Conservation (phyloP, 768 basidiomycete species). For the Suillus paluster region DNA sequence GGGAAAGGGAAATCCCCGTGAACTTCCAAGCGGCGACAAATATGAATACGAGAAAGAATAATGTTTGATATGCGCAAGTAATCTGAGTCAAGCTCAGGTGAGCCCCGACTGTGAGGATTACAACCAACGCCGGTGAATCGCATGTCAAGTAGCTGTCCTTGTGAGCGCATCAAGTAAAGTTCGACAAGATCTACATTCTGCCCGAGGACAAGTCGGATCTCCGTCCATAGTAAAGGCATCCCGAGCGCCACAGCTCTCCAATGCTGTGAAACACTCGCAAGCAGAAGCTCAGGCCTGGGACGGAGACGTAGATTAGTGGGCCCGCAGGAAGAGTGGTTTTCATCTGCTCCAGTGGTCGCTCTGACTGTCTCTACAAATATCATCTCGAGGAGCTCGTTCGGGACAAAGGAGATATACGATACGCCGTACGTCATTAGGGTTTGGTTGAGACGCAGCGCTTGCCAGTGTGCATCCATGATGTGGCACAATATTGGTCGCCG, state of each 20-base stretch:
- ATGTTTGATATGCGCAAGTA: constrained; percentile 25
- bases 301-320: neutral
- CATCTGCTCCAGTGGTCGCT: constrained; percentile 10
- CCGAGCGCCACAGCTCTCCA: constrained; percentile 47
- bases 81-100: constrained; percentile 21
- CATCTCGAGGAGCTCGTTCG: constrained; percentile 31
- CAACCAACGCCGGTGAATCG: constrained; percentile 26
- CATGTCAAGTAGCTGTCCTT: constrained; percentile 25
- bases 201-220: constrained; percentile 27
- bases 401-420: constrained; percentile 23
- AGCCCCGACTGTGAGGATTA: constrained; percentile 20
- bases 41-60: constrained; percentile 31
- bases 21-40: constrained; percentile 31
- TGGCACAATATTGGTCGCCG: constrained; percentile 13
- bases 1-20: constrained; percentile 27
- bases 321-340: constrained; percentile 1
- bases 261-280: constrained; percentile 46
- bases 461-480: constrained; percentile 24
- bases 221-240: constrained; percentile 46
- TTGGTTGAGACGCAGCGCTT: constrained; percentile 18
- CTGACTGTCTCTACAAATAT: constrained; percentile 25
- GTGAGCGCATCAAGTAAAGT: constrained; percentile 31
- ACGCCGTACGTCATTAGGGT: constrained; percentile 8
- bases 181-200: constrained; percentile 31
- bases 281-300: constrained; percentile 33